These are phyloP conservation scores for Termitomyces sp. DNA, from an alignment of 768 basidiomycete genomes.

Conservation along the genomic window DNA sequence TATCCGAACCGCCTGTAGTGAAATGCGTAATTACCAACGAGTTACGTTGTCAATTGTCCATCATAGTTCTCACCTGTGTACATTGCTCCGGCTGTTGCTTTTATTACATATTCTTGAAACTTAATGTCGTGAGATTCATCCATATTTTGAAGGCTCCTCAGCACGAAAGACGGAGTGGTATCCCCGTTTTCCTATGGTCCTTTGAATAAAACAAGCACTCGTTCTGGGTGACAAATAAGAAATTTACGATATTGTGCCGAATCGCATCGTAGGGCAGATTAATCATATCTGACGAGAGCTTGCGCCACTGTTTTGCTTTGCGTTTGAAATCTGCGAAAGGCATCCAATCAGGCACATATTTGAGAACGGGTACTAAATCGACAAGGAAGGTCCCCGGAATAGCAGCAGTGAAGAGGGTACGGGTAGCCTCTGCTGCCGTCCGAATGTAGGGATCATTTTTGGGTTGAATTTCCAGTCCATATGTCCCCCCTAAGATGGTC, in stretches of 20 bases:
- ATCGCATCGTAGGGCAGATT: conserved; percentile 19
- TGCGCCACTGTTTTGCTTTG: conserved; percentile 23
- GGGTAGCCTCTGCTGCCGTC: conserved; percentile 24
- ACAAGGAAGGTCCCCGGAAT: conserved; percentile 27
- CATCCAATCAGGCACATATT: conserved; percentile 30
- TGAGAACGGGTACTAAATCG: conserved; percentile 24
- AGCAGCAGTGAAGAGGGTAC: conserved; percentile 20
- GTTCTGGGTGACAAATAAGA: background rate
- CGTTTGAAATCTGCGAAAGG: conserved; percentile 32
- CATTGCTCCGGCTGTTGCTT: conserved; percentile 20
- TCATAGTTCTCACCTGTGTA: conserved; percentile 17
- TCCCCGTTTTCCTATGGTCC: conserved; percentile 13
- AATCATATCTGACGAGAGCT: conserved; percentile 14
- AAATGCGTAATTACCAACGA: background rate
- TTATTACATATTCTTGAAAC: conserved; percentile 15
- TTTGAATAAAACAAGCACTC: background rate
- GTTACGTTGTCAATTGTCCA: background rate
- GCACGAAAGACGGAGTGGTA: conserved; percentile 19
- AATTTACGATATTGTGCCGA: conserved; percentile 13
- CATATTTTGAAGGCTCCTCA: conserved; percentile 15
- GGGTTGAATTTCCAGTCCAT: conserved; percentile 26
- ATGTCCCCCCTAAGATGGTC: conserved; percentile 26
- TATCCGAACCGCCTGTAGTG: conserved; percentile 22
- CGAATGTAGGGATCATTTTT: conserved; percentile 30
- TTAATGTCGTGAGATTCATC: conserved; percentile 9